Conservation (phyloP, 345 rosid species). For the Eucalyptus coolabah region DNA sequence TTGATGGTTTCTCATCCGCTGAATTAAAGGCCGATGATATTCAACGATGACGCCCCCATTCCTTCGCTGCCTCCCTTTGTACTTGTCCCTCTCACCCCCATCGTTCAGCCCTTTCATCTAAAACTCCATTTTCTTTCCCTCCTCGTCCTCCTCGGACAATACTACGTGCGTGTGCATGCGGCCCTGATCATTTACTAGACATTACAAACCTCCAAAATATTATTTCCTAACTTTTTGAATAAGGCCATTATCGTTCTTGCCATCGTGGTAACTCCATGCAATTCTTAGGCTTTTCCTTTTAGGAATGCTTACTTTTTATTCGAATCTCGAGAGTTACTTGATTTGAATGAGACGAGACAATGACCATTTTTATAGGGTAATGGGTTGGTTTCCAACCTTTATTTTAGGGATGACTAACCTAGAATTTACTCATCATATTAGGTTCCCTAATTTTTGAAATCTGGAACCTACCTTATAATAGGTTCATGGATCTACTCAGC, state of each 20-base stretch:
- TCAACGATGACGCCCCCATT: background rate
- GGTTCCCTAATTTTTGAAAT: background rate
- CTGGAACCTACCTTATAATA: accelerated
- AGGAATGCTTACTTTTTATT: background rate
- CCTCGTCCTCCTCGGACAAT: background rate
- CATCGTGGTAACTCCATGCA: background rate
- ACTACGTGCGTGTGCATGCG: background rate
- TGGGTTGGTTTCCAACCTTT: background rate
- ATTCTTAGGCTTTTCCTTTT: background rate
- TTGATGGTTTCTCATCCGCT: background rate
- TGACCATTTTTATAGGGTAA: background rate
- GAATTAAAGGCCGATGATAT: background rate
- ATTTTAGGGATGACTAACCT: background rate
- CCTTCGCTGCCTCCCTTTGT: background rate
- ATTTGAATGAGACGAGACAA: background rate
- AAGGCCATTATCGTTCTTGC: background rate
- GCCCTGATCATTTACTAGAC: background rate
- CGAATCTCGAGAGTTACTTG: background rate
- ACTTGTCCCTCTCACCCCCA: background rate
- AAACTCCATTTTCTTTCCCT: background rate
- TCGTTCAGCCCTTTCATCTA: background rate
- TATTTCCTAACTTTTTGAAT: background rate
- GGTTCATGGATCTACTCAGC: accelerated
- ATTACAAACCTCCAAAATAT: background rate
- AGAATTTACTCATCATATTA: background rate